Base-by-base conservation (phyloP, 2,329 filamentous ascomycete genomes). In the Ophiostoma ips region DNA sequence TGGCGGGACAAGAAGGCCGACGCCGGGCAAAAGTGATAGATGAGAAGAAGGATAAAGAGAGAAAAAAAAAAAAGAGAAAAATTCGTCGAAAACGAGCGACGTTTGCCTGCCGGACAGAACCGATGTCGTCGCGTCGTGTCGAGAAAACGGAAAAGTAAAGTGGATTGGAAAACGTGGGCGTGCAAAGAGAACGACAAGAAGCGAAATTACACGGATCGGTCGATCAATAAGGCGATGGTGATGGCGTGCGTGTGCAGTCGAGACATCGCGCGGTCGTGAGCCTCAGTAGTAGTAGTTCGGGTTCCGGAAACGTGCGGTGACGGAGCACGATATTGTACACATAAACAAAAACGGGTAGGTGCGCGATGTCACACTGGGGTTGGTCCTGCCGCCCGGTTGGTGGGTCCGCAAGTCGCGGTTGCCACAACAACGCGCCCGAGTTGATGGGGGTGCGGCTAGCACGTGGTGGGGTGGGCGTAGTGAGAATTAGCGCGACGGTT, bases 381-480 rank as follows among this genome's bases (percentile, higher is more conserved):
- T 15, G 43, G 4, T 4, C 16, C 28, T 34, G 28, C 30, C 19
- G 31, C 9, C 43, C 40, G 16, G n/a, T n/a, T 12, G 5, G 19
- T 31, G 28, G n/a, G 43, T 28, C 28, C 19, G 11, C n/a, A 13
- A 15, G 11, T 31, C 41, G 41, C 48, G 45, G 54, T 55, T 55
- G 52, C 48, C 46, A 55, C 48, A 50, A 52, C 54, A 54, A 55
- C 53, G 11, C 50, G 15, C 16, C 40, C 15, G 33, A 28, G 16
- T 35, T 15, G 34, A 46, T 10, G 16, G 43, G 46, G 40, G 40
- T 35, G 34, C 3, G 12, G 12, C 15, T 34, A 51, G 15, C 30
- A 11, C 33, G 18, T 9, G 18, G 45, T 48, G 28, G 46, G 45
- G 46, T 48, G 50, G 8, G 9, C 12, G 10, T 48, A 48, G 18